Percentiles rank a stretch among this genome's conserved stretches.
phyloP scores from a whole-genome alignment of 2,329 filamentous ascomycete genomes.

The Eutypa lata region DNA sequence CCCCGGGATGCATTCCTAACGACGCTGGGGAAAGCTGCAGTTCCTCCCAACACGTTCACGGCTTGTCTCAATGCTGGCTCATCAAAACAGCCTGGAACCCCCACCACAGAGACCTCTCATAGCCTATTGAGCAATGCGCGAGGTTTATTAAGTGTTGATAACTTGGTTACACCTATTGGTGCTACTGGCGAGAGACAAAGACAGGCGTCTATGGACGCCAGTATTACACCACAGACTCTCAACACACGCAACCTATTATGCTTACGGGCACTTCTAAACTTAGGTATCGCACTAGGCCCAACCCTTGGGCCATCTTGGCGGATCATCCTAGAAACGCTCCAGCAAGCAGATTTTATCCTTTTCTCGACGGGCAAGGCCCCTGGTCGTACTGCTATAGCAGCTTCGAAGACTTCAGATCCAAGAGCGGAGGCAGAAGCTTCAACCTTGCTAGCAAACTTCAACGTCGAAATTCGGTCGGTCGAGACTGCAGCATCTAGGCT shows the following conservation, averaged over 20 bases:
- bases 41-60: constrained; percentile 74
- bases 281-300: constrained; percentile 90
- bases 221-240: constrained; percentile 48
- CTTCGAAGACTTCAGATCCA: constrained; percentile 43
- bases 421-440: constrained; percentile 49
- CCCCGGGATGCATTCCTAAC: constrained; percentile 93
- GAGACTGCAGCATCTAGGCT: constrained; percentile 82
- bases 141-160: constrained; percentile 72
- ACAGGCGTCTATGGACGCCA: constrained; percentile 55
- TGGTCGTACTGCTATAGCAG: constrained; percentile 45
- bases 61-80: constrained; percentile 53
- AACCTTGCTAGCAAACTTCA: constrained; percentile 63
- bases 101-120: constrained; percentile 47
- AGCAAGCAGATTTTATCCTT: constrained; percentile 87
- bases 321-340: constrained; percentile 86
- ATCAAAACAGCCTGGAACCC: constrained; percentile 38
- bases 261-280: constrained; percentile 83
- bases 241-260: constrained; percentile 90
- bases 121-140: constrained; percentile 69
- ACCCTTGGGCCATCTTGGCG: constrained; percentile 83
- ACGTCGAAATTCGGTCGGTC: constrained; percentile 79
- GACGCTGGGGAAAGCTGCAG: constrained; percentile 86
- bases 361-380: constrained; percentile 58
- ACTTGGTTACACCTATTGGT: constrained; percentile 57
- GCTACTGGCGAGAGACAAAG: constrained; percentile 56